phyloP scores from a whole-genome alignment of 441 rosid species.

The Populus hybrid region DNA sequence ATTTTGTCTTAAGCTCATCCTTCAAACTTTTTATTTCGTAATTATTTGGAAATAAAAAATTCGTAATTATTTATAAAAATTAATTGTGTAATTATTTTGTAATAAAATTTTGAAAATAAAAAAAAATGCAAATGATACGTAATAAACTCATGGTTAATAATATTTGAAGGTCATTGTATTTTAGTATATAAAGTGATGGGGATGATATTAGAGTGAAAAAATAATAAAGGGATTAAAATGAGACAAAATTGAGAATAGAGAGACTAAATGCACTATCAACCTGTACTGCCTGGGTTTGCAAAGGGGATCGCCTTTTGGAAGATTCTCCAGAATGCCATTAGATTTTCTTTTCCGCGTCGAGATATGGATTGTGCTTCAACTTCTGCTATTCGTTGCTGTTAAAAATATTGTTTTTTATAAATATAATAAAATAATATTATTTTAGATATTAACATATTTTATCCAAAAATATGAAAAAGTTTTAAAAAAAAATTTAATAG shows the following conservation, averaged over 20 bases:
- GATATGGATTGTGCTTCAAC: neutral
- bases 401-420: no score
- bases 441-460: no score
- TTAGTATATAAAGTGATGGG: neutral
- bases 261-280: neutral
- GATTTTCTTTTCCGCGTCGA: neutral
- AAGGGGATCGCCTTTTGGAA: constrained; percentile 19
- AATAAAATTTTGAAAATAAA: no score
- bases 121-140: no score
- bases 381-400: no score
- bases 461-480: no score
- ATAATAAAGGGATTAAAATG: neutral
- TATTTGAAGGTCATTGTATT: neutral
- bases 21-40: neutral
- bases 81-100: no score
- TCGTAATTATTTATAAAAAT: no score
- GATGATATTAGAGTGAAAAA: neutral
- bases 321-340: constrained; percentile 27
- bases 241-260: neutral
- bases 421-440: no score
- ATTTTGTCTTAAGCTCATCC: neutral
- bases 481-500: no score
- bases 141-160: neutral
- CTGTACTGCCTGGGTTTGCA: neutral
- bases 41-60: no score